Evolutionary conservation across 495 filamentous ascomycete genomes (phyloP).

Genomic region (Alectoria sarmentosa): DNA sequence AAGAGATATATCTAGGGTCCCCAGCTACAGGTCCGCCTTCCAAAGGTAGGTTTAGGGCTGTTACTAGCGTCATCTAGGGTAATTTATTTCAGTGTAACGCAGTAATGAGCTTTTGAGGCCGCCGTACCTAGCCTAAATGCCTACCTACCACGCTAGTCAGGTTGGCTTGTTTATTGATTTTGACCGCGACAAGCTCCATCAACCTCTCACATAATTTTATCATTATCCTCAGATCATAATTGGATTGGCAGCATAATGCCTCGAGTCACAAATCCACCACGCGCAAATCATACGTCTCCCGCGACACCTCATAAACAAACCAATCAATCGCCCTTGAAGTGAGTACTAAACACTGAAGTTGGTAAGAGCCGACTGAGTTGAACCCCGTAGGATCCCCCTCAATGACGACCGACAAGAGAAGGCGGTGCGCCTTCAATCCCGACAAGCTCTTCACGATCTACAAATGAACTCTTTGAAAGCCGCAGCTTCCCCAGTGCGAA

Average conservation of each 20-base stretch:
- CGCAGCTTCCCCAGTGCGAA: slow-evolving; percentile 81
- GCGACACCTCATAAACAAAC: slow-evolving; percentile 52
- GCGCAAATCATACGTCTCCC: slow-evolving; percentile 42
- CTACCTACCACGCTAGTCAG: neutral
- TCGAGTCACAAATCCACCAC: slow-evolving; percentile 58
- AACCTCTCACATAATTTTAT: neutral
- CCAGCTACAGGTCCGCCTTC: too few species aligned
- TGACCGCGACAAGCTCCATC: neutral
- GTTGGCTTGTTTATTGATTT: neutral
- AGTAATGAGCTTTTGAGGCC: neutral
- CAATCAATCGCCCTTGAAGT: slow-evolving; percentile 62
- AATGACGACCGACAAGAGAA: slow-evolving; percentile 95
- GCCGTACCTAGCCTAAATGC: too few species aligned
- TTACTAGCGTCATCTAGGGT: too few species aligned
- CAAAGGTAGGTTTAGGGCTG: too few species aligned
- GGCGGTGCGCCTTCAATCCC: slow-evolving; percentile 76
- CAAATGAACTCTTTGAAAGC: slow-evolving; percentile 89
- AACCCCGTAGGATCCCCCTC: slow-evolving; percentile 59
- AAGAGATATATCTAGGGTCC: too few species aligned
- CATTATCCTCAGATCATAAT: neutral
- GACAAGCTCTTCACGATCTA: slow-evolving; percentile 79
- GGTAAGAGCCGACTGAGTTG: slow-evolving; percentile 17
- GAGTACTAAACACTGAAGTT: slow-evolving; percentile 32
- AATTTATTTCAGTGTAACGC: too few species aligned
- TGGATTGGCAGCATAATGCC: slow-evolving; percentile 49